Percentiles rank a stretch among this genome's conserved stretches.
phyloP scores from a whole-genome alignment of 495 filamentous ascomycete species.

The Choiromyces venosus region DNA sequence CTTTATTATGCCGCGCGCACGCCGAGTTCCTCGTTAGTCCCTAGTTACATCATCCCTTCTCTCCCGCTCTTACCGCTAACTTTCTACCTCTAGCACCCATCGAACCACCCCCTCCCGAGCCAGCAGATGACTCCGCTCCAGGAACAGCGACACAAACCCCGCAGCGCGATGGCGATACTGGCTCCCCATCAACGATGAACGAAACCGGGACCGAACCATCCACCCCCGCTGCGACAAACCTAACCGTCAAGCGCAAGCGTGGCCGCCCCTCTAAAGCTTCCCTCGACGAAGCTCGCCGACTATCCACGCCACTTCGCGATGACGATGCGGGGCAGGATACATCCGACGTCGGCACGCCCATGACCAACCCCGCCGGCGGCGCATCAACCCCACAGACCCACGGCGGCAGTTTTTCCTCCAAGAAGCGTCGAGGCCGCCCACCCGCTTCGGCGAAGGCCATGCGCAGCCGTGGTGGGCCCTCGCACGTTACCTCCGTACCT shows the following conservation, averaged over 20 bases:
- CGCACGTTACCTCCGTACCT: constrained; percentile 70
- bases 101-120: constrained; percentile 45
- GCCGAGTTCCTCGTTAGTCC: constrained; percentile 25
- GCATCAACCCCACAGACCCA: constrained; percentile 38
- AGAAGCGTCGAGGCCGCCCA: constrained; percentile 75
- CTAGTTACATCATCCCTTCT: background rate
- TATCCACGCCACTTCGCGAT: constrained; percentile 29
- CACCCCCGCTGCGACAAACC: constrained; percentile 24
- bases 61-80: background rate
- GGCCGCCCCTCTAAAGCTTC: constrained; percentile 38
- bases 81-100: constrained; percentile 16
- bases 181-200: constrained; percentile 26
- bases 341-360: constrained; percentile 29
- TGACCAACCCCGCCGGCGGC: constrained; percentile 1
- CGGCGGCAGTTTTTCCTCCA: constrained; percentile 48
- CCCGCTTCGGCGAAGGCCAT: constrained; percentile 65
- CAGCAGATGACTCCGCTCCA: constrained; percentile 45
- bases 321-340: constrained; percentile 24
- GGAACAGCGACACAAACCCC: constrained; percentile 41
- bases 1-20: constrained; percentile 29
- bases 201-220: constrained; percentile 31
- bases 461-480: constrained; percentile 65
- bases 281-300: constrained; percentile 36
- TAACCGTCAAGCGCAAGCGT: constrained; percentile 38
- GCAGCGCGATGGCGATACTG: constrained; percentile 24